These are phyloP conservation scores for Colletotrichum euphorbiae DNA, from an alignment of 2,329 filamentous ascomycete genomes.

Conservation along the genomic window DNA sequence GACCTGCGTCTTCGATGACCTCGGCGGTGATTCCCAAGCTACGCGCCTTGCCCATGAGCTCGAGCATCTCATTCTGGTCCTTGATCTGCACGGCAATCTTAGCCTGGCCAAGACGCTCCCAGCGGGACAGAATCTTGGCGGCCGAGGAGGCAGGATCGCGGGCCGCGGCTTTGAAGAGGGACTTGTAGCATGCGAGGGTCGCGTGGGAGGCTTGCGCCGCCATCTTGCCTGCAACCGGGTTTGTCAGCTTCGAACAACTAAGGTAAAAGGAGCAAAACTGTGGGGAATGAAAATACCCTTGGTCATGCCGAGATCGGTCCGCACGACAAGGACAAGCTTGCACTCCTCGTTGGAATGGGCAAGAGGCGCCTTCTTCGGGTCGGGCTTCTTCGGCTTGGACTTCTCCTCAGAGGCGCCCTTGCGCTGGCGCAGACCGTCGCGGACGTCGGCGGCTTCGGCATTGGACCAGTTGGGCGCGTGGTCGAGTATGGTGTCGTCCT, in stretches of 20 bases:
- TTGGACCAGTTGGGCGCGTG: slow-evolving; percentile 77
- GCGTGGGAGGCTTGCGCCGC: slow-evolving; percentile 95
- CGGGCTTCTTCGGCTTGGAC: slow-evolving; percentile 52
- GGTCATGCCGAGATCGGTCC: slow-evolving; percentile 96
- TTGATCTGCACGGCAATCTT: slow-evolving; percentile 95
- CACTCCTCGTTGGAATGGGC: slow-evolving; percentile 77
- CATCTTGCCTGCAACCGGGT: slow-evolving; percentile 80
- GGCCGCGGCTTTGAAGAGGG: slow-evolving; percentile 69
- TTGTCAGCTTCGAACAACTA: slow-evolving; percentile 12
- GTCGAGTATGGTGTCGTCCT: slow-evolving; percentile 68
- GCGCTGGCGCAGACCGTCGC: slow-evolving; percentile 63
- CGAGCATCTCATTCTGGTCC: slow-evolving; percentile 83
- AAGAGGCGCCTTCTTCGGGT: slow-evolving; percentile 42
- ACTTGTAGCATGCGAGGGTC: slow-evolving; percentile 97
- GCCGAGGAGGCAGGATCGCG: slow-evolving; percentile 63
- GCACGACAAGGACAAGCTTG: slow-evolving; percentile 91
- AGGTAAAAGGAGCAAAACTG: background rate
- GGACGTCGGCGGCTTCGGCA: slow-evolving; percentile 67
- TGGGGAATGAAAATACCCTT: slow-evolving; percentile 73
- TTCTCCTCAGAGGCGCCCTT: slow-evolving; percentile 45
- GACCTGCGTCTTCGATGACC: slow-evolving; percentile 93
- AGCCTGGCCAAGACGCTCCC: slow-evolving; percentile 88
- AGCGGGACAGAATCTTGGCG: slow-evolving; percentile 77
- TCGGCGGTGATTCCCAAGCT: slow-evolving; percentile 88
- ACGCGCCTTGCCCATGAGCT: slow-evolving; percentile 80